phyloP scores from a whole-genome alignment of 331 rosid genomes.

The Quercus phellos region DNA sequence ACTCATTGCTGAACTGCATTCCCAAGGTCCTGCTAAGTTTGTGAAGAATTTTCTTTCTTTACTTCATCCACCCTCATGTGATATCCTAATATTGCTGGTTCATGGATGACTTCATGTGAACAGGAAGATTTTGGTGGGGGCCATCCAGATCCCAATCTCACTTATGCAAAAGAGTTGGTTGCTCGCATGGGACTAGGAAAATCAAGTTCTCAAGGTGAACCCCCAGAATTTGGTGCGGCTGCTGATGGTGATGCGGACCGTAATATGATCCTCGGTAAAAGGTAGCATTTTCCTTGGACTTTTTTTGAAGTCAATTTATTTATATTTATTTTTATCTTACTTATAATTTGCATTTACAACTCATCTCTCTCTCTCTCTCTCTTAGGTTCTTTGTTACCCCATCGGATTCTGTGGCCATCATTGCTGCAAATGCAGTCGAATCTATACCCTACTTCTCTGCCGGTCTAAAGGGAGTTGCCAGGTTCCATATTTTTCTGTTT shows the following conservation, averaged over 20 bases:
- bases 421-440: constrained; percentile 99
- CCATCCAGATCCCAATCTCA: constrained; percentile 97
- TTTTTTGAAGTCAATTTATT: constrained; percentile 1
- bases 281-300: constrained; percentile 40
- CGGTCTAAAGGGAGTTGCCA: constrained; percentile 99
- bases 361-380: constrained; percentile 17
- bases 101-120: constrained; percentile 27
- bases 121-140: constrained; percentile 99
- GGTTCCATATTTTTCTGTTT: constrained; percentile 45
- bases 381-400: constrained; percentile 96
- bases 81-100: neutral
- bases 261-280: constrained; percentile 97
- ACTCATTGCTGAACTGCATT: constrained; percentile 77
- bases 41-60: neutral
- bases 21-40: constrained; percentile 67
- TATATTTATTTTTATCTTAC: constrained; percentile 6
- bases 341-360: neutral
- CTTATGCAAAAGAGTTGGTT: constrained; percentile 98
- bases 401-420: constrained; percentile 96
- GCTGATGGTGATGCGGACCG: constrained; percentile 99
- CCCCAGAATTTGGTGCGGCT: constrained; percentile 99
- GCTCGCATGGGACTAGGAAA: constrained; percentile 86
- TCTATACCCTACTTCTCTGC: constrained; percentile 88
- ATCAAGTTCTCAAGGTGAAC: constrained; percentile 60
- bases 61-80: neutral